These are phyloP conservation scores for Eucalyptus leucophloia DNA, from an alignment of 345 rosid genomes.

Conservation along the genomic window DNA sequence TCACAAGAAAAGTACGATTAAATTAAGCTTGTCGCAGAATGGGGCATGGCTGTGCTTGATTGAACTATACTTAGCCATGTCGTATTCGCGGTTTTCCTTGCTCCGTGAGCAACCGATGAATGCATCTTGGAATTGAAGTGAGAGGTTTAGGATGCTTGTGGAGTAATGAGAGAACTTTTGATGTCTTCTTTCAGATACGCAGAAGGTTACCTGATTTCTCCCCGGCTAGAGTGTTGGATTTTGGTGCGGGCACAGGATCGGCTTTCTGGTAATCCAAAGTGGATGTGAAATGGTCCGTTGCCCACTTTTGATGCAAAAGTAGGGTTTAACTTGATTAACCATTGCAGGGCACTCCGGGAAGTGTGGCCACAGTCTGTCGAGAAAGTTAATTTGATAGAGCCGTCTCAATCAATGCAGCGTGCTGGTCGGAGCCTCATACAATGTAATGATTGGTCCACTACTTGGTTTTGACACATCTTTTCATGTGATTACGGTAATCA, in stretches of 20 bases:
- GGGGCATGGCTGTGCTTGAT: background rate
- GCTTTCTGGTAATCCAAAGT: slow-evolving; percentile 66
- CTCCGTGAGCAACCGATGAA: background rate
- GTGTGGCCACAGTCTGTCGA: slow-evolving; percentile 78
- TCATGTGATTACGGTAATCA: background rate
- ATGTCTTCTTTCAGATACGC: slow-evolving; percentile 31
- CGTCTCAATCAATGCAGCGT: slow-evolving; percentile 95
- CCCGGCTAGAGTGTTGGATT: slow-evolving; percentile 70
- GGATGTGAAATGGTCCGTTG: background rate
- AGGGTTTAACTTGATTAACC: background rate
- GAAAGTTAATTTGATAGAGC: slow-evolving; percentile 77
- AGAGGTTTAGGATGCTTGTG: background rate
- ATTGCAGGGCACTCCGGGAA: slow-evolving; percentile 69
- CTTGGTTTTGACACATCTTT: background rate
- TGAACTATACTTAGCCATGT: background rate
- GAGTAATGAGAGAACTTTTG: background rate
- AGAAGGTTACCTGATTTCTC: slow-evolving; percentile 62
- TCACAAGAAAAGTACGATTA: background rate
- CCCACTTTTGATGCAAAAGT: background rate
- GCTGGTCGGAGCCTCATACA: slow-evolving; percentile 78
- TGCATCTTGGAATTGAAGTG: background rate
- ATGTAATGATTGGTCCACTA: slow-evolving; percentile 16
- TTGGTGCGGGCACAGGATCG: slow-evolving; percentile 96
- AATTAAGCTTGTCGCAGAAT: background rate
- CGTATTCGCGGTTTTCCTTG: background rate